Evolutionary conservation across 2,329 filamentous ascomycete species (phyloP).

Genomic region (Colletotrichum sp.): DNA sequence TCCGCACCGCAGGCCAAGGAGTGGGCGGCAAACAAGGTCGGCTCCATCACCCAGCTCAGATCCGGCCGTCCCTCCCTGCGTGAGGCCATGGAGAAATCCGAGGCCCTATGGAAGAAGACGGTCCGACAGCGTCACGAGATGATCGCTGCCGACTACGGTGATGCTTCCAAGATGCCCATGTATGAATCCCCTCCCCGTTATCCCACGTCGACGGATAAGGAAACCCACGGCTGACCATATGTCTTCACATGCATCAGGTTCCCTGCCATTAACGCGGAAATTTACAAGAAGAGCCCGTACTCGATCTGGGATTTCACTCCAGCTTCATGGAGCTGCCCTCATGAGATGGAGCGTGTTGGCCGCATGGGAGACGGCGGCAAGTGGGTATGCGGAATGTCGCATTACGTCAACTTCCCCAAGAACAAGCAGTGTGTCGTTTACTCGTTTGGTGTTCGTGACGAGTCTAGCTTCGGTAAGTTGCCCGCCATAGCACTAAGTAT

Average conservation of each 20-base stretch:
- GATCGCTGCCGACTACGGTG: conserved; percentile 24
- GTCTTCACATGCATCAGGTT: conserved; percentile 22
- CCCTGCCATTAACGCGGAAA: conserved; percentile 14
- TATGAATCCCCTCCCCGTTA: background rate
- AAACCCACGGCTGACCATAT: too few relatives aligned
- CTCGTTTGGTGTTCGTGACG: conserved; percentile 40
- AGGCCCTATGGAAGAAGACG: conserved; percentile 31
- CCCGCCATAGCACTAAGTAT: too few relatives aligned
- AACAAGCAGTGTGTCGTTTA: conserved; percentile 37
- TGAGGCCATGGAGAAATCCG: conserved; percentile 23
- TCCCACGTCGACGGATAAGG: background rate
- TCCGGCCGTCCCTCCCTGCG: conserved; percentile 11
- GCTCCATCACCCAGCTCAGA: background rate
- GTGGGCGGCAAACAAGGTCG: conserved; percentile 24
- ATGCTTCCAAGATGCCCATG: conserved; percentile 27
- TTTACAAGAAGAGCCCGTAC: conserved; percentile 32
- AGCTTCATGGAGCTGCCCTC: conserved; percentile 42
- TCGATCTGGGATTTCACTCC: conserved; percentile 45
- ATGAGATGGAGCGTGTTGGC: conserved; percentile 43
- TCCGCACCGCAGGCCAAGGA: conserved; percentile 27
- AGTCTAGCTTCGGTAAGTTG: conserved; percentile 38
- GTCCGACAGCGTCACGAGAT: conserved; percentile 33
- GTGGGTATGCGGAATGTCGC: conserved; percentile 45
- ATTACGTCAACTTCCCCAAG: conserved; percentile 31
- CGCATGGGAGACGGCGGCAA: conserved; percentile 46